A percentile compares a stretch with the other conserved stretches of the same genome.
Evolutionary conservation across 768 basidiomycete species (phyloP).

Genomic region (Russula brevipes): DNA sequence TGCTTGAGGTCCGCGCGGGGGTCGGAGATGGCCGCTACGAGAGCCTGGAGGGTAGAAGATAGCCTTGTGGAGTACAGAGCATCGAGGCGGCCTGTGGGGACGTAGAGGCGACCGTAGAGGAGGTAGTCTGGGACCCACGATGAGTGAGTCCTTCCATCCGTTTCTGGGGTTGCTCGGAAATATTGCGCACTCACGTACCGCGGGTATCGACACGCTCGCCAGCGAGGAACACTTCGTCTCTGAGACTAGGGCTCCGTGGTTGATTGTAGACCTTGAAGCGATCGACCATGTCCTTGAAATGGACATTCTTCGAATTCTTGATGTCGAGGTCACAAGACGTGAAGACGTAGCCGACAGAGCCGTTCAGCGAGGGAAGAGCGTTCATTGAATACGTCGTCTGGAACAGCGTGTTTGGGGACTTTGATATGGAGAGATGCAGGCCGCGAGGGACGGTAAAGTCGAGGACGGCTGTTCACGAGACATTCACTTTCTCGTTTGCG

Average conservation of each 20-base stretch:
- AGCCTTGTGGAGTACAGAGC: constrained; percentile 84
- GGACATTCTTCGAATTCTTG: constrained; percentile 61
- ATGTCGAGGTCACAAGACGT: constrained; percentile 79
- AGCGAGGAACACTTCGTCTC: constrained; percentile 75
- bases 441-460: constrained; percentile 87
- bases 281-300: constrained; percentile 86
- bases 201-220: constrained; percentile 73
- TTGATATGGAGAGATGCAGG: constrained; percentile 73
- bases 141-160: background rate
- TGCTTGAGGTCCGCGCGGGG: constrained; percentile 48
- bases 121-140: constrained; percentile 65
- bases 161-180: background rate
- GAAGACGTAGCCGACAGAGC: constrained; percentile 90
- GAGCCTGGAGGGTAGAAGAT: constrained; percentile 69
- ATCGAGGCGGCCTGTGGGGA: constrained; percentile 84
- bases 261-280: constrained; percentile 80
- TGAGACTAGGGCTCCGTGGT: constrained; percentile 71
- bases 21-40: constrained; percentile 84
- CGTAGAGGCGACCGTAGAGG: constrained; percentile 85
- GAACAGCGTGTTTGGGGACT: constrained; percentile 84
- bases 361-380: constrained; percentile 87
- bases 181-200: constrained; percentile 44
- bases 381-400: constrained; percentile 90
- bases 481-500: background rate
- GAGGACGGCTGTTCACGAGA: constrained; percentile 59